A percentile compares a stretch with the other conserved stretches of the same genome.
Evolutionary conservation across 1,284 basidiomycete species (phyloP).

Genomic region (Rhodotorula sp.): DNA sequence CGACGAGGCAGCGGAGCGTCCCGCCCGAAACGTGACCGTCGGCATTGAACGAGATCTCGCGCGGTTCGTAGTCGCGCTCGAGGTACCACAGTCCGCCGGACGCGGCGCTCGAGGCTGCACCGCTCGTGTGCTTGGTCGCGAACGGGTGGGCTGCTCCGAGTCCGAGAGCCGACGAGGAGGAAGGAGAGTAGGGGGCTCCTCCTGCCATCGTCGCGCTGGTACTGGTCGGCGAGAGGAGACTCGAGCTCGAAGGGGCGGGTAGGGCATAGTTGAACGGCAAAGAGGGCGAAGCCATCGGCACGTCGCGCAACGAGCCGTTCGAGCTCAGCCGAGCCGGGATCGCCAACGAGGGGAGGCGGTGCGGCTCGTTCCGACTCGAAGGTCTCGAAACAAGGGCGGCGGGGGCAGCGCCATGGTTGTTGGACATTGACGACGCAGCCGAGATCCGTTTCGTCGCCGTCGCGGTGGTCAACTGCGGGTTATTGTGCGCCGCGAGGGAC

Average conservation of each 20-base stretch:
- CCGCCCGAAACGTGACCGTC: conserved; percentile 90
- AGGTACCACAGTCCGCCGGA: conserved; percentile 46
- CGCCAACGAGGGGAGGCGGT: background rate
- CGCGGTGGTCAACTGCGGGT: background rate
- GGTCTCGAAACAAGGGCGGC: background rate
- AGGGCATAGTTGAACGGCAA: conserved; percentile 1
- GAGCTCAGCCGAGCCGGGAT: background rate
- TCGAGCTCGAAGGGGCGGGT: conserved; percentile 1
- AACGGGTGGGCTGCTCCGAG: background rate
- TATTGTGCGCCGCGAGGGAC: background rate
- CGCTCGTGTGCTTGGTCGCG: conserved; percentile 2
- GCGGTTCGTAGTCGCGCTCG: conserved; percentile 66
- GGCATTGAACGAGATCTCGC: conserved; percentile 84
- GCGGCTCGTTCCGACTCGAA: background rate
- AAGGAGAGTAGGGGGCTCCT: background rate
- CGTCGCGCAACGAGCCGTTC: background rate
- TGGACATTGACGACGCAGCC: background rate
- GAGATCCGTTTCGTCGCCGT: background rate
- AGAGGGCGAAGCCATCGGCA: background rate
- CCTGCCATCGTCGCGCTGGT: background rate
- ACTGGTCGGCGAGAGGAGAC: conserved; percentile 5
- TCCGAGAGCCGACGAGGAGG: background rate
- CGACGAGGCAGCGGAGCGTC: conserved; percentile 80
- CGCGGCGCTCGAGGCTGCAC: background rate
- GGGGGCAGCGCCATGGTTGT: too few relatives aligned